phyloP scores from a whole-genome alignment of 257 asterid species.

The Forsythia viridissima region DNA sequence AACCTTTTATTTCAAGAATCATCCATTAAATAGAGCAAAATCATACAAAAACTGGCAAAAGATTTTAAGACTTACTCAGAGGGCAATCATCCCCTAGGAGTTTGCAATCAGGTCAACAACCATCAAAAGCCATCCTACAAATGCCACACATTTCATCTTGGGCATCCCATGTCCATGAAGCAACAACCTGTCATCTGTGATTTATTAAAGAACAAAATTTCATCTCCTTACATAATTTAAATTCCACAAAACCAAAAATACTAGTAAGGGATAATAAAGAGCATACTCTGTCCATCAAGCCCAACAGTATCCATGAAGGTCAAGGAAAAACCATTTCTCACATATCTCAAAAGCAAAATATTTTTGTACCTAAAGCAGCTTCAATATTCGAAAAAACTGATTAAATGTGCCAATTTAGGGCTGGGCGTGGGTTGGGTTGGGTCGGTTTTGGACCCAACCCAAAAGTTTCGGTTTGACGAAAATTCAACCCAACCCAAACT shows the following conservation, averaged over 20 bases:
- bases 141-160: constrained; percentile 95
- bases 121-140: constrained; percentile 91
- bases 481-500: too few species aligned
- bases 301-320: constrained; percentile 36
- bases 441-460: too few species aligned
- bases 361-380: neutral
- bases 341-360: neutral
- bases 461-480: too few species aligned
- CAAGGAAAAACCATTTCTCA: constrained; percentile 39
- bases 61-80: constrained; percentile 49
- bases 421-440: too few species aligned
- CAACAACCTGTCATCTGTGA: constrained; percentile 82
- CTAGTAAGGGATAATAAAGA: constrained; percentile 10
- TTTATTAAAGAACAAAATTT: neutral
- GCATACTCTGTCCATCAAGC: constrained; percentile 63
- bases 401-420: too few species aligned
- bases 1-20: neutral
- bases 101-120: constrained; percentile 89
- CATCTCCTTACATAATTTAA: constrained; percentile 2
- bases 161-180: constrained; percentile 97
- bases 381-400: neutral
- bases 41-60: neutral
- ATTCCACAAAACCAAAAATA: neutral
- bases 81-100: constrained; percentile 96
- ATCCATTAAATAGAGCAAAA: neutral